Percentiles rank a stretch among this genome's conserved stretches.
These are phyloP conservation scores for Backusella circina DNA, from an alignment of 192 early-diverging fungal genomes.

Conservation along the genomic window DNA sequence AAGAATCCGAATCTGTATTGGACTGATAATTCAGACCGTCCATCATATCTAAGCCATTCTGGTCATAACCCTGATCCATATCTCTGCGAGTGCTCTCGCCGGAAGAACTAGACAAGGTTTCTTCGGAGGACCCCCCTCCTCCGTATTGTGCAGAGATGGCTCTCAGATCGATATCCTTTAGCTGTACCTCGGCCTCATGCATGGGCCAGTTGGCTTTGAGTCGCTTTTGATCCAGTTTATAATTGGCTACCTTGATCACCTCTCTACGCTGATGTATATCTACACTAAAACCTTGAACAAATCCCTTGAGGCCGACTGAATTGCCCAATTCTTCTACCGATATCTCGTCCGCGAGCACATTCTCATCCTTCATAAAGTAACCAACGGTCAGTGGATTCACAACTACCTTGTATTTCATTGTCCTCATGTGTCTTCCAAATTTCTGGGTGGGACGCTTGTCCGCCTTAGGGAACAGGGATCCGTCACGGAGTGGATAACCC, in stretches of 20 bases:
- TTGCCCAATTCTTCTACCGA: conserved; percentile 24
- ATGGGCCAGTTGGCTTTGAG: conserved; percentile 35
- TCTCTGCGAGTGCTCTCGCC: not conserved
- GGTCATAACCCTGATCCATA: not conserved
- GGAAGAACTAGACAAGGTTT: not conserved
- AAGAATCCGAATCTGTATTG: conserved; percentile 10
- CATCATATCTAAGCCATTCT: conserved; percentile 7
- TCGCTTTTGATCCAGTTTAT: conserved; percentile 21
- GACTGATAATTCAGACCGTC: conserved; percentile 4
- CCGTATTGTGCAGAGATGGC: conserved; percentile 24
- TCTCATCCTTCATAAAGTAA: conserved; percentile 40
- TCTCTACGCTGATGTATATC: conserved; percentile 40
- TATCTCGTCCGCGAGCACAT: conserved; percentile 8
- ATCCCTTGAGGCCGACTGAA: conserved; percentile 36
- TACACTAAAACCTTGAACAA: conserved; percentile 28
- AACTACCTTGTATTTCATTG: conserved; percentile 41
- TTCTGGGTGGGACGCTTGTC: conserved; percentile 31
- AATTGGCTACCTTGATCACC: conserved; percentile 10
- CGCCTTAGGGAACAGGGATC: conserved; percentile 33
- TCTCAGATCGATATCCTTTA: conserved; percentile 37
- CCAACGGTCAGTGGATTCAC: conserved; percentile 31
- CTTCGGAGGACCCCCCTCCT: not conserved
- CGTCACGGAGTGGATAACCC: conserved; percentile 34
- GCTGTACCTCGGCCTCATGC: conserved; percentile 38
- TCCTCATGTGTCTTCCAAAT: conserved; percentile 37